Evolutionary conservation across 371 early-diverging fungal genomes (phyloP), one percentile per base, ranked within the genome.

Genomic region (Coemansia sp.): DNA sequence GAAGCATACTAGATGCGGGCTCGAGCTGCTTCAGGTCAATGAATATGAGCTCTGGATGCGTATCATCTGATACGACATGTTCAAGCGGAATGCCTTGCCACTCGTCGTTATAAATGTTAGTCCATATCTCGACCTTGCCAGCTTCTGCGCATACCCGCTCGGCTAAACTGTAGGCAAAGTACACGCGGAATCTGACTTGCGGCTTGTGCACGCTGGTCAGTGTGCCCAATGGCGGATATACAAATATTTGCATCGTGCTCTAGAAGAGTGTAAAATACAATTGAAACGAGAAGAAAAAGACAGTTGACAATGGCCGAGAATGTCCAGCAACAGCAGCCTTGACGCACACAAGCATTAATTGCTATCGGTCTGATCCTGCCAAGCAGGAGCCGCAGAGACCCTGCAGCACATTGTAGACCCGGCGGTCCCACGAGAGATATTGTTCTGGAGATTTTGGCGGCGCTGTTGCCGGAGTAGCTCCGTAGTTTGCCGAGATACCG

Each of bases 351-450:
- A 29, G 51, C 51, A 18, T 50, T 50, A n/a, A 50, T 50, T 31
- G 37, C 18, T 13, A 27, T 4, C 7, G 55, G 14, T 29, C 61
- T 27, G 61, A 18, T 4, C 22, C 34, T 29, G 63, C 24, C 21
- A 68, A 72, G 54, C 58, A 42, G 14, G 52, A 16, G 7, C 24
- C 8, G 37, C 72, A 64, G 29, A 57, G 24, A 22, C 21, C 22
- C 10, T 18, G 40, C 24, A 71, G 27, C 8, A 58, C 34, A 42
- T 57, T 31, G 39, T 58, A 45, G 5, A 64, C 21, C 3, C 68
- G 64, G 5, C 16, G 54, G 48, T 53, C 34, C 76, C 76, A 75
- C 10, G 76, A 68, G 26, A 71, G 72, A 31, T 58, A 75, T 57
- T 71, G 64, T 27, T 71, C 72, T 1, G 71, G 50, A 2, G 64